Percentiles rank a stretch among this genome's conserved stretches.
These are phyloP conservation scores for Ceratocystiopsis minuta DNA, from an alignment of 2,329 filamentous ascomycete genomes.

Conservation along the genomic window DNA sequence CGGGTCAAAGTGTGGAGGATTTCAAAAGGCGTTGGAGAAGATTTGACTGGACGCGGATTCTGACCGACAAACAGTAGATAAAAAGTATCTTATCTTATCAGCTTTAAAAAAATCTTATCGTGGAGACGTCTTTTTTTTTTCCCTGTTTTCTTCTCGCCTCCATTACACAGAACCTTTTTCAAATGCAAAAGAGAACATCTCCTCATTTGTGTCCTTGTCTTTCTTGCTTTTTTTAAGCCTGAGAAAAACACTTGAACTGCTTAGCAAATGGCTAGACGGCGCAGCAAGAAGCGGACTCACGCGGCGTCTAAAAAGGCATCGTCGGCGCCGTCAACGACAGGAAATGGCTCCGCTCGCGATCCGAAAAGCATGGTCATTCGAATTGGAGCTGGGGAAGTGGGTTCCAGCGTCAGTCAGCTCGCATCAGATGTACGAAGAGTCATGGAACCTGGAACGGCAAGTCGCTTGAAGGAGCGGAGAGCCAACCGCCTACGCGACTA, in stretches of 20 bases:
- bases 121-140: no score
- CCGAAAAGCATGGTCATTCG: slow-evolving; percentile 98
- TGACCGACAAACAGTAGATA: slow-evolving; percentile 20
- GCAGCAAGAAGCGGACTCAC: slow-evolving; percentile 82
- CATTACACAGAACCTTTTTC: no score
- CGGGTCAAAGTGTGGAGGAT: slow-evolving; percentile 49
- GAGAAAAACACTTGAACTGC: no score
- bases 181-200: no score
- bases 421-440: slow-evolving; percentile 79
- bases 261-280: slow-evolving; percentile 51
- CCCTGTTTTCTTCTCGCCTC: no score
- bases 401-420: slow-evolving; percentile 76
- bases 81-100: slow-evolving; percentile 4
- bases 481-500: slow-evolving; percentile 84
- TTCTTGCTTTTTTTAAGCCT: no score
- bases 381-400: slow-evolving; percentile 85
- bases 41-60: slow-evolving; percentile 67
- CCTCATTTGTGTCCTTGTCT: no score
- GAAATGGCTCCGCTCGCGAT: slow-evolving; percentile 45
- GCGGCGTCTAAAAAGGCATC: slow-evolving; percentile 22
- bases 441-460: slow-evolving; percentile 92
- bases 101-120: slow-evolving; percentile 4
- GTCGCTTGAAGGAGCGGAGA: slow-evolving; percentile 72
- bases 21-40: slow-evolving; percentile 79
- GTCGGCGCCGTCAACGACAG: slow-evolving; percentile 27